These are phyloP conservation scores for Cyanodermella asteris DNA, from an alignment of 2,329 filamentous ascomycete species.

Conservation along the genomic window DNA sequence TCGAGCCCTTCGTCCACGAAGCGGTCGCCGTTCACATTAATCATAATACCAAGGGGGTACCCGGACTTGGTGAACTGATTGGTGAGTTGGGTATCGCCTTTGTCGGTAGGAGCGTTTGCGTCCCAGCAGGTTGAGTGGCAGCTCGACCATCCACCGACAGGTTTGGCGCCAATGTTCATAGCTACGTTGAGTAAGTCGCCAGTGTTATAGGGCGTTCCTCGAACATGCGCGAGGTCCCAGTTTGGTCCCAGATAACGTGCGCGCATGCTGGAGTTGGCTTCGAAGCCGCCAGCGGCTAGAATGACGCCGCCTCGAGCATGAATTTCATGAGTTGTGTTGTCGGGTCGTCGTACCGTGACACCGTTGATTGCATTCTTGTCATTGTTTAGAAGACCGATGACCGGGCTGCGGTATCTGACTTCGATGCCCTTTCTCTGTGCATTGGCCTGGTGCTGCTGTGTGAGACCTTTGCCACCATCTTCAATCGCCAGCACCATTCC, in stretches of 20 bases:
- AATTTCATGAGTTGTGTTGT: conserved; percentile 9
- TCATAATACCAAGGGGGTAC: conserved; percentile 43
- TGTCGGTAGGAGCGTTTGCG: conserved; percentile 31
- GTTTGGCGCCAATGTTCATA: conserved; percentile 28
- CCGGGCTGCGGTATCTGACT: conserved; percentile 25
- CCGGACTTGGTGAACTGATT: conserved; percentile 50
- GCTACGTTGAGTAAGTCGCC: conserved; percentile 36
- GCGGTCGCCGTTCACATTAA: conserved; percentile 35
- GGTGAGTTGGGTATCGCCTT: conserved; percentile 35
- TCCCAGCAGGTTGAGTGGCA: conserved; percentile 47
- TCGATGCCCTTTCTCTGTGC: conserved; percentile 23
- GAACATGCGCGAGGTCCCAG: conserved; percentile 40
- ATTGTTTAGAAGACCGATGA: conserved; percentile 19
- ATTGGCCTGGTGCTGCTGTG: conserved; percentile 24
- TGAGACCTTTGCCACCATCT: conserved; percentile 37
- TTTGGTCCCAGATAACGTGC: conserved; percentile 32
- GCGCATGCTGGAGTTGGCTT: conserved; percentile 36
- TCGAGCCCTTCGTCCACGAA: conserved; percentile 48
- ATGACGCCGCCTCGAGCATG: conserved; percentile 22
- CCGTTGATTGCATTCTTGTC: conserved; percentile 11
- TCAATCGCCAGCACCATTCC: conserved; percentile 37
- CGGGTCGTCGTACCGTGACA: not conserved
- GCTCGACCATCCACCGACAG: conserved; percentile 38
- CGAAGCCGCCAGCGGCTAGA: conserved; percentile 41
- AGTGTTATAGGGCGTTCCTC: conserved; percentile 43